phyloP scores from a whole-genome alignment of 108 stramenopile species.

The Cyclotella choctawhatcheeana region DNA sequence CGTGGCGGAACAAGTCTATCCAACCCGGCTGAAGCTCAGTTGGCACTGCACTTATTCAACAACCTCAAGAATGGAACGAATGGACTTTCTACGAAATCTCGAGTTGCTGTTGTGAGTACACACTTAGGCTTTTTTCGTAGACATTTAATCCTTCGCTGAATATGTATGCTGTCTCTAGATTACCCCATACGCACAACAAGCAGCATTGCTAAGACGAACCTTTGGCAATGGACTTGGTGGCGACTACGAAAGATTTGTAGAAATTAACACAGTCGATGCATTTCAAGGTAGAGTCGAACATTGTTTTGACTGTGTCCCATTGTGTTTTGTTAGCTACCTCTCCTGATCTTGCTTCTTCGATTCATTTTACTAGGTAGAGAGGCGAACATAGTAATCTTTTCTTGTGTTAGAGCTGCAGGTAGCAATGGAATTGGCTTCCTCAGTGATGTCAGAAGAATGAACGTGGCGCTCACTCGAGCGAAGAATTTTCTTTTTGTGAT shows the following conservation, averaged over 20 bases:
- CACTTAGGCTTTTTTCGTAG: not conserved
- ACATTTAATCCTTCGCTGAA: slow-evolving; percentile 5
- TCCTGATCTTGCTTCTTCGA: no score
- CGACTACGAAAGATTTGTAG: slow-evolving; percentile 62
- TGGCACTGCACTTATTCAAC: slow-evolving; percentile 75
- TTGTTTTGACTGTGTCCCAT: no score
- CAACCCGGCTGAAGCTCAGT: slow-evolving; percentile 77
- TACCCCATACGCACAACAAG: slow-evolving; percentile 95
- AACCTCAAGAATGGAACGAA: slow-evolving; percentile 54
- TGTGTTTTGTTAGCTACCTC: no score
- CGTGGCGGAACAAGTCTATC: slow-evolving; percentile 83
- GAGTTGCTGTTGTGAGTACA: slow-evolving; percentile 64
- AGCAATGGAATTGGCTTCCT: slow-evolving; percentile 96
- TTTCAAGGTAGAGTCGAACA: slow-evolving; percentile 76
- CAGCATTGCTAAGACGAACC: slow-evolving; percentile 60
- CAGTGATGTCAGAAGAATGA: slow-evolving; percentile 96
- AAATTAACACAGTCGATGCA: slow-evolving; percentile 94
- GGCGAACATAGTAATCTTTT: slow-evolving; percentile 76
- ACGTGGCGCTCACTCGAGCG: slow-evolving; percentile 98
- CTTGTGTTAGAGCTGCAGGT: slow-evolving; percentile 89
- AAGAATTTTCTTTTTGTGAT: slow-evolving; percentile 88
- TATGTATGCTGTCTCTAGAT: slow-evolving; percentile 39
- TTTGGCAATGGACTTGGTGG: slow-evolving; percentile 61
- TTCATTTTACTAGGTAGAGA: no score
- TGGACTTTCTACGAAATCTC: slow-evolving; percentile 57